phyloP scores from a whole-genome alignment of 2,329 filamentous ascomycete genomes.

The Fusarium coffeatum region DNA sequence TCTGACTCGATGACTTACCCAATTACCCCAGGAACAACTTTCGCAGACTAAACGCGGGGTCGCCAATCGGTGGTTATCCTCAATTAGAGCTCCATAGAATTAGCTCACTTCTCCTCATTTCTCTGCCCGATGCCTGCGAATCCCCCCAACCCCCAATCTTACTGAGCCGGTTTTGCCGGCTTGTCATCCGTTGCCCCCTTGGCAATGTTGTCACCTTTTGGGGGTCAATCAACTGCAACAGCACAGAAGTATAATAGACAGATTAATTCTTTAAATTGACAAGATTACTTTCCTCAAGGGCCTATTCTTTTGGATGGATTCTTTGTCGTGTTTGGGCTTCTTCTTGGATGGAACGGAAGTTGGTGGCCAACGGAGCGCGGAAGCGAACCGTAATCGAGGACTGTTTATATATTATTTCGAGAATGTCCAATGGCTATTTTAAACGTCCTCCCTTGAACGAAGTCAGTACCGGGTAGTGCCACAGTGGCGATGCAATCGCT shows the following conservation, averaged over 20 bases:
- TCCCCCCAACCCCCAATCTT: background rate
- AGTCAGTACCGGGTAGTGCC: too few species aligned
- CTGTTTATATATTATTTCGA: too few species aligned
- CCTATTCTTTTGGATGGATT: constrained; percentile 22
- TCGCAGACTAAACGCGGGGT: background rate
- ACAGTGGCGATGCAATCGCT: too few species aligned
- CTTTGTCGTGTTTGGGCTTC: constrained; percentile 17
- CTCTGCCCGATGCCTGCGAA: rapidly evolving
- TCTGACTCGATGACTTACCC: background rate
- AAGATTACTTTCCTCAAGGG: background rate
- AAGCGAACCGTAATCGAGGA: too few species aligned
- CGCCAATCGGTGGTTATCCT: background rate
- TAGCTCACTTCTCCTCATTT: background rate
- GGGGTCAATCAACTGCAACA: background rate
- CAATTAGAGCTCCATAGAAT: background rate
- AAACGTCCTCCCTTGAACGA: too few species aligned
- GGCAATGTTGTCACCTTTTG: background rate
- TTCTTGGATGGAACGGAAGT: background rate
- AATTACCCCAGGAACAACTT: background rate
- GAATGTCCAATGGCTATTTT: too few species aligned
- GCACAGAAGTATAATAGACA: background rate
- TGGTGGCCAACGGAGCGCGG: too few species aligned
- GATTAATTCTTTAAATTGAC: too few species aligned
- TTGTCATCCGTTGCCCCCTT: background rate
- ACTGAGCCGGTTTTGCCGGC: background rate